Base-by-base conservation (phyloP, 2,329 filamentous ascomycete species). In the Eutypella sp. region DNA sequence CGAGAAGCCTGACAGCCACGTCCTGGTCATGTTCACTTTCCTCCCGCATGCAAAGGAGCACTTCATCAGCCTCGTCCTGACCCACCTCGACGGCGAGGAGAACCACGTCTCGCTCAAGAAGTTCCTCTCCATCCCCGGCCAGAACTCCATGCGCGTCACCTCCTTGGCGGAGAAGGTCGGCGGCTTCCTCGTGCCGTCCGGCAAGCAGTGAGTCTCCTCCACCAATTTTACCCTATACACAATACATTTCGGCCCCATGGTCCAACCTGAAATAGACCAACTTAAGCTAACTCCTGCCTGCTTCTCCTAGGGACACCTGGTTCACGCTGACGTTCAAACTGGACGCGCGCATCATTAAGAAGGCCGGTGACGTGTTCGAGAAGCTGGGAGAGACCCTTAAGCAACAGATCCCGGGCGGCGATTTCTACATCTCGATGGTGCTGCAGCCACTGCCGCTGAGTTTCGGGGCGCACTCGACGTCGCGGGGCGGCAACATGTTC, bases 271-370 rank as follows among this genome's bases (percentile, higher is more conserved):
- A n/a, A n/a, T n/a, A n/a, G n/a, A n/a, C n/a, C n/a, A n/a, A n/a
- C n/a, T n/a, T n/a, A n/a, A 9, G 42, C 47, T 50, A 46, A 52
- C 19, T 36, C 29, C n/a, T 40, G 2, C 22, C 0, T 20, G 37
- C 19, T 18, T 39, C 19, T 15, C 24, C 15, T 40, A 55, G 53
- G 4, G 43, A 53, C 33, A 42, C 38, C 8, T 56, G 52, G 50
- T 50, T 52, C 29, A 52, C 52, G 2, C 25, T 48, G 5, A 54
- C 52, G 22, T 53, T 55, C 47, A 50, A 55, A 20, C 42, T 50
- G 25, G 54, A 55, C 33, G n/a, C 20, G 16, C 48, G 50, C n/a
- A 23, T 55, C n/a, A 34, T 52, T 11, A 38, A 49, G 6, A 53
- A 47, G 25, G 42, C 46, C 6, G 42, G 42, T 20, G 46, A 44